Percentiles rank a stretch among this genome's conserved stretches.
These are phyloP conservation scores for Potentilla sterilis DNA, from an alignment of 306 rosid species.

Conservation along the genomic window DNA sequence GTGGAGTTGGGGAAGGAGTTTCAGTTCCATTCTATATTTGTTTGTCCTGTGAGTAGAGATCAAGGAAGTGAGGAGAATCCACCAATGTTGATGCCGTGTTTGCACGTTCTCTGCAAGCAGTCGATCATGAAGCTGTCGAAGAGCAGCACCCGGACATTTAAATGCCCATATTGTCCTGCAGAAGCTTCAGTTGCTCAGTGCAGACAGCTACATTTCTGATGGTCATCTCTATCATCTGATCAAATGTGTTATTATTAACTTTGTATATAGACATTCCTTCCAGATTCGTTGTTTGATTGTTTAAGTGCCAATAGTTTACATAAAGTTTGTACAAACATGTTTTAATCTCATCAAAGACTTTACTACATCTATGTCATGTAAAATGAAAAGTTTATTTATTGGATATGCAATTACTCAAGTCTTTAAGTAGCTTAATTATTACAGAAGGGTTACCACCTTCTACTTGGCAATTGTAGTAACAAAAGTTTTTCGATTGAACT, in stretches of 20 bases:
- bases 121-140: constrained; percentile 70
- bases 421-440: not conserved
- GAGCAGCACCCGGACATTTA: constrained; percentile 63
- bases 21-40: constrained; percentile 85
- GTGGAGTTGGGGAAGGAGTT: constrained; percentile 78
- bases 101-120: constrained; percentile 87
- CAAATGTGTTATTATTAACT: constrained; percentile 9
- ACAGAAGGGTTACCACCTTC: not conserved
- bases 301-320: constrained; percentile 24
- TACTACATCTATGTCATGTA: not conserved
- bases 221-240: constrained; percentile 3
- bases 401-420: not conserved
- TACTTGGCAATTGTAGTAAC: no score
- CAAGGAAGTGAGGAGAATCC: constrained; percentile 84
- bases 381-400: not conserved
- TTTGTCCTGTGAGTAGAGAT: constrained; percentile 88
- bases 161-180: constrained; percentile 81
- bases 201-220: constrained; percentile 64
- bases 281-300: constrained; percentile 30
- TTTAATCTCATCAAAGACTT: constrained; percentile 10
- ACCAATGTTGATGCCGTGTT: constrained; percentile 79
- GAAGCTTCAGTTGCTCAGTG: constrained; percentile 61
- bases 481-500: no score
- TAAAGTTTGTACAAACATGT: constrained; percentile 32
- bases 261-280: constrained; percentile 49